Evolutionary conservation across 2,329 filamentous ascomycete genomes (phyloP).

Genomic region (Talaromyces sp.): DNA sequence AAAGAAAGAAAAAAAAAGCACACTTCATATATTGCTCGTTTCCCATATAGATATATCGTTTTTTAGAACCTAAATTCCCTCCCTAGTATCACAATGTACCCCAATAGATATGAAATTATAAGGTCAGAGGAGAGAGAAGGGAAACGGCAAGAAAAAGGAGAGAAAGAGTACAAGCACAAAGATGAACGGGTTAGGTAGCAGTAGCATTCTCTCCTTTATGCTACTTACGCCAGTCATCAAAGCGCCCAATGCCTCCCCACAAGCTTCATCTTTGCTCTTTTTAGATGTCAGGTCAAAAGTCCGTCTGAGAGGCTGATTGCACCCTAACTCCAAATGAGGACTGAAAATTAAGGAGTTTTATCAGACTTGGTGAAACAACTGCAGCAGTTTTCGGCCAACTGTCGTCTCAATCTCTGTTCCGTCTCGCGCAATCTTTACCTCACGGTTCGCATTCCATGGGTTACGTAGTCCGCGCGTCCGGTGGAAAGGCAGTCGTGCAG

Average conservation of each 20-base stretch:
- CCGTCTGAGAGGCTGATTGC: no score
- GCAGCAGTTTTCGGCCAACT: conserved; percentile 74
- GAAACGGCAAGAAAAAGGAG: background rate
- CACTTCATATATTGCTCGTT: conserved; percentile 30
- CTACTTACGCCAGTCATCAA: no score
- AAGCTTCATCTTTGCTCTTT: no score
- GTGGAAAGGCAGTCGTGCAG: conserved; percentile 81
- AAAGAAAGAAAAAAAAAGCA: conserved; percentile 9
- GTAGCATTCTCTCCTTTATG: background rate
- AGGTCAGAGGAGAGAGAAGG: background rate
- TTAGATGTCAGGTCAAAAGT: no score
- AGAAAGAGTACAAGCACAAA: background rate
- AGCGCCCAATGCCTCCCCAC: no score
- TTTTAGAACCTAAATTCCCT: background rate
- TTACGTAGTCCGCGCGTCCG: conserved; percentile 84
- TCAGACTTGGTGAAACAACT: conserved; percentile 68
- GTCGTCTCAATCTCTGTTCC: conserved; percentile 89
- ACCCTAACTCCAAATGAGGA: no score
- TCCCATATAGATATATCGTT: conserved; percentile 19
- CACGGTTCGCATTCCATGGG: conserved; percentile 91
- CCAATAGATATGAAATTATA: background rate
- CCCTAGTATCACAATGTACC: background rate
- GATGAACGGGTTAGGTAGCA: no score
- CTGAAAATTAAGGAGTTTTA: background rate
- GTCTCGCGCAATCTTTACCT: conserved; percentile 94